These are phyloP conservation scores for Volvox reticuliferus DNA, from an alignment of 139 green algal species.

Conservation along the genomic window DNA sequence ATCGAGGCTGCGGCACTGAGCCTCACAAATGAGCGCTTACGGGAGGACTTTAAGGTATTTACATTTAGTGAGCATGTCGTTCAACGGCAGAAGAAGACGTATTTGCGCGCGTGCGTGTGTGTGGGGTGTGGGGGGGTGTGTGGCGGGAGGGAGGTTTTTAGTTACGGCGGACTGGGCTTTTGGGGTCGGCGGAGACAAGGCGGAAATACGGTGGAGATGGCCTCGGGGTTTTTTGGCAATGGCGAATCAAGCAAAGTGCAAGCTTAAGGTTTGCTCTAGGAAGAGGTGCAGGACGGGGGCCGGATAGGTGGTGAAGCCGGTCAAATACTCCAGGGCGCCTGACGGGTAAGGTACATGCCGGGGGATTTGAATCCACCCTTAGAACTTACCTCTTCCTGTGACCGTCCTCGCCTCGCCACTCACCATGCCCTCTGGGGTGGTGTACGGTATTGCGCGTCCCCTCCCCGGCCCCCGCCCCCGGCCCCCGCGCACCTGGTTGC, in stretches of 20 bases:
- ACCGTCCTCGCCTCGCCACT: background rate
- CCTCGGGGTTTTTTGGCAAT: background rate
- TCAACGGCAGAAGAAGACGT: background rate
- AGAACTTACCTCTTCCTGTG: too few species aligned
- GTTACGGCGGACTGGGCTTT: too few species aligned
- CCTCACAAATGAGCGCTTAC: slow-evolving; percentile 26
- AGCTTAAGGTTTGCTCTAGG: too few species aligned
- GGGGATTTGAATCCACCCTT: too few species aligned
- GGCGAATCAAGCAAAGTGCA: too few species aligned
- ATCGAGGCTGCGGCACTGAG: background rate
- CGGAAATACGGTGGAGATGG: too few species aligned
- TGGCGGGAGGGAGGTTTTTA: background rate
- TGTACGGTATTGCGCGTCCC: background rate
- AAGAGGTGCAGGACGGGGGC: background rate
- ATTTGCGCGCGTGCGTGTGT: too few species aligned
- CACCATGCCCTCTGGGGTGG: background rate
- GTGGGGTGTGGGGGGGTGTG: too few species aligned
- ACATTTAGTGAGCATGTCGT: background rate
- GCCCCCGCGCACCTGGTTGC: background rate
- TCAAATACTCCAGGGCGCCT: background rate
- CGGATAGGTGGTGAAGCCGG: too few species aligned
- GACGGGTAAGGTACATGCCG: background rate
- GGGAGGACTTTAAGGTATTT: slow-evolving; percentile 13
- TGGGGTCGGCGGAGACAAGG: too few species aligned
- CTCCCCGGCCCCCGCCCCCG: background rate